Conservation (phyloP, 257 asterid species). For the Oldenlandia corymbosa region DNA sequence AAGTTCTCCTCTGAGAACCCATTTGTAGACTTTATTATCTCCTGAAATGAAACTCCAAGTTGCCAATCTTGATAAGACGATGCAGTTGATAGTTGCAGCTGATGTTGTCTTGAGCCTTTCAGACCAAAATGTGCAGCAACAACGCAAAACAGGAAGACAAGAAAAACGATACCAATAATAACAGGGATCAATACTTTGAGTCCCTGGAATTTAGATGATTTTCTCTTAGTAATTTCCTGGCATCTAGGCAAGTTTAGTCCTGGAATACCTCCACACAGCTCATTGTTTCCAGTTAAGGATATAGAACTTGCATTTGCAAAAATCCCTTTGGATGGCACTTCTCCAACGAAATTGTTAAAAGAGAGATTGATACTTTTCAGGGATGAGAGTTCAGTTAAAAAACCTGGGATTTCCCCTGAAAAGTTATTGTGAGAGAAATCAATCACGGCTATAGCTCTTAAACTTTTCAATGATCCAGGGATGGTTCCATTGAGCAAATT, state of each 20-base stretch:
- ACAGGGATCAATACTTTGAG: constrained; percentile 16
- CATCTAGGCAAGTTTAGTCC: constrained; percentile 24
- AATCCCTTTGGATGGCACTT: constrained; percentile 31
- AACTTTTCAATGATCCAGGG: constrained; percentile 20
- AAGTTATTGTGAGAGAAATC: constrained; percentile 23
- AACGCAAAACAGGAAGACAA: constrained; percentile 1
- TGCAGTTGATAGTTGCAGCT: background rate
- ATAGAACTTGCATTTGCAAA: constrained; percentile 27
- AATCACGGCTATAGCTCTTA: constrained; percentile 8
- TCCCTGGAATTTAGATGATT: background rate
- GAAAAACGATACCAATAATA: constrained; percentile 3
- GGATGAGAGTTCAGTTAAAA: constrained; percentile 16
- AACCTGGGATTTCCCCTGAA: constrained; percentile 20
- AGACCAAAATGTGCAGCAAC: constrained; percentile 8
- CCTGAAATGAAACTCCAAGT: constrained; percentile 23
- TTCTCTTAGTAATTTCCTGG: background rate
- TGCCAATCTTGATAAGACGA: constrained; percentile 14
- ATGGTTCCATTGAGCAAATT: constrained; percentile 19
- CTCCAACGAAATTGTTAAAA: constrained; percentile 32
- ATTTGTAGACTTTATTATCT: constrained; percentile 25
- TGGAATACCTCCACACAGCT: constrained; percentile 33
- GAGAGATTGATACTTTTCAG: constrained; percentile 34
- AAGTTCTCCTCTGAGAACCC: constrained; percentile 32
- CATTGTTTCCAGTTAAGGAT: constrained; percentile 24
- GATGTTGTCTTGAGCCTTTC: constrained; percentile 6